Evolutionary conservation across 192 early-diverging fungal species (phyloP).

Genomic region (Coemansia sp.): DNA sequence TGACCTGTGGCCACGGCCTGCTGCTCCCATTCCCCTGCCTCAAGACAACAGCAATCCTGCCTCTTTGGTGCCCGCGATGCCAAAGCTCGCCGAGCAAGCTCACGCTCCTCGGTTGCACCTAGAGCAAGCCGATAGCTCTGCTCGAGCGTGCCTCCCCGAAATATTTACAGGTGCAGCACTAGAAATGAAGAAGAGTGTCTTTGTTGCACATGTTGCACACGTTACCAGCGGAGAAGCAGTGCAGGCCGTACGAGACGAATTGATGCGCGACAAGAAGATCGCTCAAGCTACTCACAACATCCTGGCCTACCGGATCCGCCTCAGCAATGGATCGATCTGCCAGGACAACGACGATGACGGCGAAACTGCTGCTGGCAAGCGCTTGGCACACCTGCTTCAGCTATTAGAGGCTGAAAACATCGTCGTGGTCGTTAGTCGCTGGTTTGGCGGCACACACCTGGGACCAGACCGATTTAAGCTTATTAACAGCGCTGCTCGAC

Average conservation of each 20-base stretch:
- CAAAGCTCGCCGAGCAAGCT: neutral
- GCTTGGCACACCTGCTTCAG: constrained; percentile 80
- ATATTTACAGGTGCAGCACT: constrained; percentile 60
- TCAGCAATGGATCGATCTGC: constrained; percentile 38
- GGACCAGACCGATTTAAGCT: constrained; percentile 88
- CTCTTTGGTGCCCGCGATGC: neutral
- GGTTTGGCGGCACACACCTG: constrained; percentile 86
- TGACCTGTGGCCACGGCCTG: constrained; percentile 32
- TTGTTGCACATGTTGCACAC: constrained; percentile 76
- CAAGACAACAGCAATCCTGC: constrained; percentile 8
- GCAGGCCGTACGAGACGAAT: constrained; percentile 40
- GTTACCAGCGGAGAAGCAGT: constrained; percentile 59
- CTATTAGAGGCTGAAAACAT: constrained; percentile 67
- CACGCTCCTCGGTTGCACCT: neutral
- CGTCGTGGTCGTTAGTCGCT: constrained; percentile 77
- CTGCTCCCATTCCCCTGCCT: constrained; percentile 35
- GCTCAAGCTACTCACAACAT: constrained; percentile 90
- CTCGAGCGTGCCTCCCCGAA: constrained; percentile 9
- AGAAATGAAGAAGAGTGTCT: constrained; percentile 77
- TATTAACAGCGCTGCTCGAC: constrained; percentile 81
- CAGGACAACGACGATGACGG: constrained; percentile 94
- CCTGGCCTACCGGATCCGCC: constrained; percentile 75
- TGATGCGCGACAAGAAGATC: constrained; percentile 70
- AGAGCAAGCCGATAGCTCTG: neutral
- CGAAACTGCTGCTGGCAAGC: constrained; percentile 85